Evolutionary conservation across 768 basidiomycete species (phyloP).

Genomic region (Rhizopogon sp.): DNA sequence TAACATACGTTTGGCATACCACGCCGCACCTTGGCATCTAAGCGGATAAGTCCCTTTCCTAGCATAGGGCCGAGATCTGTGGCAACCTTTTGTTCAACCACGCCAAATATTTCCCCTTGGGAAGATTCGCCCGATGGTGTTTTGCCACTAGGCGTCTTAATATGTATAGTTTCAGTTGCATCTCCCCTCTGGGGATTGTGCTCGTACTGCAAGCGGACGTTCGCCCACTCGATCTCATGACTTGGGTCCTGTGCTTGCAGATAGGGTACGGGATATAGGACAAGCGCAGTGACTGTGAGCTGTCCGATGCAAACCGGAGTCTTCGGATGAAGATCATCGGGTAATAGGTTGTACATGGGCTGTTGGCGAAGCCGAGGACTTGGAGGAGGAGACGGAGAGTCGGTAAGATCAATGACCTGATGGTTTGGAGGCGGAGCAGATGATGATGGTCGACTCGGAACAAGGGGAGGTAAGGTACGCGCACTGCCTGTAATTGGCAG

Average conservation of each 20-base stretch:
- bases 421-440: conserved; percentile 26
- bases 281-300: conserved; percentile 74
- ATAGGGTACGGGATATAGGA: conserved; percentile 78
- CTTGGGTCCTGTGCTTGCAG: conserved; percentile 41
- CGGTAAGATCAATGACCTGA: conserved; percentile 74
- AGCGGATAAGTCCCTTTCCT: conserved; percentile 74
- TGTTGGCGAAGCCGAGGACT: conserved; percentile 26
- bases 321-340: conserved; percentile 65
- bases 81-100: conserved; percentile 84
- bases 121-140: conserved; percentile 47
- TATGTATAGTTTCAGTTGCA: conserved; percentile 69
- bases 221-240: conserved; percentile 57
- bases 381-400: conserved; percentile 52
- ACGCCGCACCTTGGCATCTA: conserved; percentile 73
- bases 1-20: conserved; percentile 51
- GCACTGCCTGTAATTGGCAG: conserved; percentile 22
- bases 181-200: conserved; percentile 50
- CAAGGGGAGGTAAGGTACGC: conserved; percentile 17
- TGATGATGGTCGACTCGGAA: conserved; percentile 13
- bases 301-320: conserved; percentile 89
- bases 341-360: conserved; percentile 28
- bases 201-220: conserved; percentile 70
- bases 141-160: conserved; percentile 57
- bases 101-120: conserved; percentile 67
- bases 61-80: conserved; percentile 78